Evolutionary conservation across 2,329 filamentous ascomycete species (phyloP), one percentile per base, ranked within the genome.

Genomic region (Bipolaris cookei): DNA sequence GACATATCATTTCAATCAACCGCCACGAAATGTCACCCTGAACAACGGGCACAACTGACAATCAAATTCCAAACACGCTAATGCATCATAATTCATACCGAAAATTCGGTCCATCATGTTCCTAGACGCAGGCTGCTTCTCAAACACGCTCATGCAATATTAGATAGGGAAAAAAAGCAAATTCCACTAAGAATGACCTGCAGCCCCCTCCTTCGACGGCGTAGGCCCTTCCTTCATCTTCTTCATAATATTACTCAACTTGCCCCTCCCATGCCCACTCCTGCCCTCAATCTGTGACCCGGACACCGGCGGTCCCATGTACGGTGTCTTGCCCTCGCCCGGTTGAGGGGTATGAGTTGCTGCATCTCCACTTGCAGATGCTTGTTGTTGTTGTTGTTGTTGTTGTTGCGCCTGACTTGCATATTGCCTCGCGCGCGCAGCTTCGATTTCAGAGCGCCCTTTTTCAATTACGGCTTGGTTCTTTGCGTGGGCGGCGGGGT

Each of bases 381-480:
- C 34, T 28, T 53, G 49, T 42, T 41, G 35, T 16, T 52, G 48
- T 13, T 51, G 46, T 51, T 42, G 60, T 37, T 42, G 63, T 58
- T 20, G 59, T 56, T 18, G 34, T 16, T 42, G 47, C 11, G 28
- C 41, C 11, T 59, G 42, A 2, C 44, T 41, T 6, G 37, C 37
- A 14, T 59, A 51, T 44, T 45, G 56, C 14, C 53, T 50, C 5
- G 61, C 63, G 18, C 59, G 49, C 4, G 65, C 62, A 6, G 67
- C 65, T 35, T 76, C 69, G 34, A 76, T 71, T 51, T 76, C 72
- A 1, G 62, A 61, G 3, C 72, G 67, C 1, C 73, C 73, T 4
- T 66, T 64, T 3, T 73, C 66, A 16, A 76, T 73, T 11, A 66
- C 53, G 14, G 69, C 69, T 60, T 73, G 67, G 48, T 76, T 76